These are phyloP conservation scores for Moesziomyces parantarcticus DNA, from an alignment of 1,284 basidiomycete genomes.

Conservation along the genomic window DNA sequence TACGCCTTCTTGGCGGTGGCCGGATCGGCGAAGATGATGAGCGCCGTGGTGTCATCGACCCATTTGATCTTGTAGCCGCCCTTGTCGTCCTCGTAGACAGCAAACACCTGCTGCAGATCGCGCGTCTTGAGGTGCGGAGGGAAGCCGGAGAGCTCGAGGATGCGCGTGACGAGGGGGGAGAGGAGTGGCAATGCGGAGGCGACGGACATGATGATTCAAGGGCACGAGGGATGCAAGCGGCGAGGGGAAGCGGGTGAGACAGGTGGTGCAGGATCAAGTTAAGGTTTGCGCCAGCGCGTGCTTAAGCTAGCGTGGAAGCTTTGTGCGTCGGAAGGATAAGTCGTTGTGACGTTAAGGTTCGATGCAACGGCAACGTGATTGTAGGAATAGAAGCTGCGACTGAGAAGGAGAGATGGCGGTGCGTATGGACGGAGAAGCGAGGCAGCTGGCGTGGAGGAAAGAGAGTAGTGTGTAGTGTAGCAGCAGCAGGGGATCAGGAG, in stretches of 20 bases:
- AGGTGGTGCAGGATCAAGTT: not conserved
- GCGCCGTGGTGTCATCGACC: constrained; percentile 93
- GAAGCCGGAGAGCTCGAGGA: constrained; percentile 90
- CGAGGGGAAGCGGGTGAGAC: too few species aligned
- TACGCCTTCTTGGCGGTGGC: constrained; percentile 87
- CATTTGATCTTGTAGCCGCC: constrained; percentile 99
- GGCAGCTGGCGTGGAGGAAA: too few species aligned
- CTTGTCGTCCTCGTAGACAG: constrained; percentile 84
- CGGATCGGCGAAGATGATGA: constrained; percentile 86
- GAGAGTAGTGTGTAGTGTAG: not conserved
- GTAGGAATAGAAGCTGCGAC: too few species aligned
- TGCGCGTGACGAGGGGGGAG: constrained; percentile 93
- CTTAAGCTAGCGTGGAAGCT: too few species aligned
- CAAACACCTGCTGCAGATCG: constrained; percentile 90
- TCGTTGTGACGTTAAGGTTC: too few species aligned
- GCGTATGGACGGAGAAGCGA: too few species aligned
- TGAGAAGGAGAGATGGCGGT: too few species aligned
- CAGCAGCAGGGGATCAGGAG: not conserved
- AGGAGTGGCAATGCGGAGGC: constrained; percentile 54
- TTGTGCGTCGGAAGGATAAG: too few species aligned
- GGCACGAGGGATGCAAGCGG: not conserved
- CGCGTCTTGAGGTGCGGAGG: constrained; percentile 95
- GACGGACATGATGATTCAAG: constrained; percentile 26
- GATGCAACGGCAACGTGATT: too few species aligned
- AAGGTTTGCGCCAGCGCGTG: not conserved